These are phyloP conservation scores for Austroboletus sp. DNA, from an alignment of 1,284 basidiomycete genomes.

Conservation along the genomic window DNA sequence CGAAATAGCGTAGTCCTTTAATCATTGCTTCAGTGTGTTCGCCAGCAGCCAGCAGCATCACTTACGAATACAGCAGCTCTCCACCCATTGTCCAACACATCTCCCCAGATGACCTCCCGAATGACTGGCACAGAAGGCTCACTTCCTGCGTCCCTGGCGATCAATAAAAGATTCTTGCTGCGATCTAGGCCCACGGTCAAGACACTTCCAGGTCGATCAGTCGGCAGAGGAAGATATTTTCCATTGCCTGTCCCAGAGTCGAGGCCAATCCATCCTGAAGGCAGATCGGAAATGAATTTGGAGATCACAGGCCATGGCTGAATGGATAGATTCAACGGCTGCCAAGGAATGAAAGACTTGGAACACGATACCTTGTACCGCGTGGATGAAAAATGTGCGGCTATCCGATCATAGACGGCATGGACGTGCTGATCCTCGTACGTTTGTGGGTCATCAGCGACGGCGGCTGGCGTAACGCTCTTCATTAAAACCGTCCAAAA, in stretches of 20 bases:
- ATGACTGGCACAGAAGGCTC: constrained; percentile 17
- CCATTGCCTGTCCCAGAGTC: constrained; percentile 97
- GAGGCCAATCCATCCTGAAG: constrained; percentile 77
- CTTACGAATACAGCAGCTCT: constrained; percentile 71
- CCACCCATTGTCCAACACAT: constrained; percentile 67
- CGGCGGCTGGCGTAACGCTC: constrained; percentile 33
- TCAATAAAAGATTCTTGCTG: constrained; percentile 67
- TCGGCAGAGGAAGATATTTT: constrained; percentile 79
- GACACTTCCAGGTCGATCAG: constrained; percentile 50
- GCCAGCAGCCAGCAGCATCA: constrained; percentile 12
- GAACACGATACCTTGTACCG: constrained; percentile 66
- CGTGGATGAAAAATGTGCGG: constrained; percentile 86
- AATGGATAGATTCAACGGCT: constrained; percentile 3
- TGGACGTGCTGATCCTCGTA: constrained; percentile 78
- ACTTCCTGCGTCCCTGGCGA: constrained; percentile 59
- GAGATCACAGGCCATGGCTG: constrained; percentile 94
- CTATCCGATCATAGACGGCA: constrained; percentile 84
- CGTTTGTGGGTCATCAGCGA: constrained; percentile 41
- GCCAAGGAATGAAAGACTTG: background rate
- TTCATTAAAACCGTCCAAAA: no score
- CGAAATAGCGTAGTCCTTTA: constrained; percentile 87
- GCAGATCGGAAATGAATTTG: constrained; percentile 68
- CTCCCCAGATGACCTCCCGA: constrained; percentile 72
- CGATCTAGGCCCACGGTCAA: constrained; percentile 81
- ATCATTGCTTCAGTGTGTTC: constrained; percentile 1